These are phyloP conservation scores for Periglandula ipomoeae DNA, from an alignment of 2,329 filamentous ascomycete genomes.

Conservation along the genomic window DNA sequence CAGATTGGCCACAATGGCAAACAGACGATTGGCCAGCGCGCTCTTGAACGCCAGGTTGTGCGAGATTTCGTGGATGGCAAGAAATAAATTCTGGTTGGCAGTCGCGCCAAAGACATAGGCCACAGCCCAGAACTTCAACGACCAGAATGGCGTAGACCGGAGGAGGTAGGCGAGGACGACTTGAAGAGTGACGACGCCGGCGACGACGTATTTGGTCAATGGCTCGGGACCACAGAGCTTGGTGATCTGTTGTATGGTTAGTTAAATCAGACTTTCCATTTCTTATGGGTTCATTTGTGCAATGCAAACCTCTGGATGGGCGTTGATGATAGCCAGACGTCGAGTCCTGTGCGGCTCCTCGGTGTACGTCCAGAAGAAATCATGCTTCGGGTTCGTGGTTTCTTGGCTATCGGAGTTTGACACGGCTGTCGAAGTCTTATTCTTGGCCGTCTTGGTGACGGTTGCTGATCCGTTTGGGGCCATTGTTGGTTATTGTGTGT, in stretches of 20 bases:
- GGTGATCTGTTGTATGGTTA: slow-evolving; percentile 54
- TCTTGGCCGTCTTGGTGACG: slow-evolving; percentile 22
- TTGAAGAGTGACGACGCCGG: slow-evolving; percentile 75
- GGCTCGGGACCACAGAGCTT: slow-evolving; percentile 96
- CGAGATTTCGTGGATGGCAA: slow-evolving; percentile 97
- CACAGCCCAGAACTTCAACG: slow-evolving; percentile 74
- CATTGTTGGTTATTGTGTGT: background rate
- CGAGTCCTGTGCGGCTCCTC: slow-evolving; percentile 93
- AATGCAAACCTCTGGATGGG: slow-evolving; percentile 72
- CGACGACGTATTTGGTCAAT: slow-evolving; percentile 87
- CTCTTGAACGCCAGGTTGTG: slow-evolving; percentile 93
- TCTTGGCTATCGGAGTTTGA: slow-evolving; percentile 13
- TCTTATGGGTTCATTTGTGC: background rate
- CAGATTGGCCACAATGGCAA: slow-evolving; percentile 90
- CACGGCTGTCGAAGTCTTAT: slow-evolving; percentile 9
- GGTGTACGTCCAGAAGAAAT: slow-evolving; percentile 98
- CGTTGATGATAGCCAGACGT: slow-evolving; percentile 91
- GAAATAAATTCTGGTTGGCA: slow-evolving; percentile 95
- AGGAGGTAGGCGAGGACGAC: slow-evolving; percentile 68
- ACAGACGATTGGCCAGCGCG: slow-evolving; percentile 66
- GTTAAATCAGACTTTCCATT: background rate
- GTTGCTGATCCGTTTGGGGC: slow-evolving; percentile 24
- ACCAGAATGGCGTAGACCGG: slow-evolving; percentile 68
- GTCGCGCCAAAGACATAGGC: slow-evolving; percentile 91
- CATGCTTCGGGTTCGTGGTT: slow-evolving; percentile 21